Evolutionary conservation across 495 filamentous ascomycete species (phyloP).

Genomic region (Penicillium odoratum): DNA sequence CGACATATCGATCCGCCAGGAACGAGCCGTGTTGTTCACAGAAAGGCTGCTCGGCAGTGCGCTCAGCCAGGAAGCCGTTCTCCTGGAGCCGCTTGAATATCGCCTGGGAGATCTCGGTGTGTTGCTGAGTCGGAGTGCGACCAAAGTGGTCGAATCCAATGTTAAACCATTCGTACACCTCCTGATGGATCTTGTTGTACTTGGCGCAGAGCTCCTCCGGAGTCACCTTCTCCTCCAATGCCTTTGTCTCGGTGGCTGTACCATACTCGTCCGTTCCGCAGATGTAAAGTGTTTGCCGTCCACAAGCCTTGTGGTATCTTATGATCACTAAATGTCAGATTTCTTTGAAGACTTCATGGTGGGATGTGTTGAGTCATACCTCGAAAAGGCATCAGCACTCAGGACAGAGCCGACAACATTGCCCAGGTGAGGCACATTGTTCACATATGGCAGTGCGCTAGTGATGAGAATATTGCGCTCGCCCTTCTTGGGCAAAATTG

Average conservation of each 20-base stretch:
- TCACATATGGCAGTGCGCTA: constrained; percentile 76
- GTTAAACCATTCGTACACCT: constrained; percentile 86
- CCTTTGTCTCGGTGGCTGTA: constrained; percentile 86
- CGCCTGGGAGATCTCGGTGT: constrained; percentile 83
- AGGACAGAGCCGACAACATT: constrained; percentile 92
- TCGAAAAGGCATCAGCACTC: constrained; percentile 74
- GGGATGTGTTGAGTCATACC: constrained; percentile 43
- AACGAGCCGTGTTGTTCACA: constrained; percentile 83
- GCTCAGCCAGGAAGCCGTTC: constrained; percentile 82
- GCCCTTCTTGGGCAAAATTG: constrained; percentile 44
- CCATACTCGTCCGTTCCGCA: constrained; percentile 73
- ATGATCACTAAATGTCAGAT: constrained; percentile 16
- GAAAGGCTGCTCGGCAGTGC: constrained; percentile 76
- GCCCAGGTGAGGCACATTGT: constrained; percentile 93
- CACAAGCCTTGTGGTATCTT: constrained; percentile 71
- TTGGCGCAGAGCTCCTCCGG: constrained; percentile 78
- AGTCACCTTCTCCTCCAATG: constrained; percentile 64
- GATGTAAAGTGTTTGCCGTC: constrained; percentile 57
- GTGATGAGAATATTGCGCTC: constrained; percentile 55
- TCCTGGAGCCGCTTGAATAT: constrained; percentile 77
- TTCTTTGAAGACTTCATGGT: constrained; percentile 4
- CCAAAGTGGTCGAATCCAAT: constrained; percentile 86
- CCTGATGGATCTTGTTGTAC: constrained; percentile 80
- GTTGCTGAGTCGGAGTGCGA: constrained; percentile 74
- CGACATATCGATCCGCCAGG: constrained; percentile 90